Conservation (phyloP, 2,329 filamentous ascomycete species). For the Scedosporium minutisporum region DNA sequence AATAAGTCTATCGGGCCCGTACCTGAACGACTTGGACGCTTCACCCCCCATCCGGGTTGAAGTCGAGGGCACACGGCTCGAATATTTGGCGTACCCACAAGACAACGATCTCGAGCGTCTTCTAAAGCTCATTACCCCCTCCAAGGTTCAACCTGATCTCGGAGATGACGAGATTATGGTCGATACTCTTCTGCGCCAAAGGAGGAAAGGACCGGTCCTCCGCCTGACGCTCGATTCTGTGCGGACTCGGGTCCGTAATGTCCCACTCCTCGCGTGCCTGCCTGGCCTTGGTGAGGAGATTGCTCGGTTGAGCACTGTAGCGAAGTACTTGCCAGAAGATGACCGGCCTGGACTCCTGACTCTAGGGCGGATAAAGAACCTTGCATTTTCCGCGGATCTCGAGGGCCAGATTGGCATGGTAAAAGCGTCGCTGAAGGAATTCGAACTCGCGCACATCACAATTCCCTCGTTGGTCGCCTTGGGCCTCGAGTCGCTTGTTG, state of each 20-base stretch:
- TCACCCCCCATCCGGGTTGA: constrained; percentile 54
- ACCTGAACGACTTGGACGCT: constrained; percentile 39
- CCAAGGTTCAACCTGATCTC: constrained; percentile 77
- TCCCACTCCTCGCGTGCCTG: constrained; percentile 58
- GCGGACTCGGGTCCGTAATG: constrained; percentile 50
- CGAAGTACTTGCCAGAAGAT: constrained; percentile 93
- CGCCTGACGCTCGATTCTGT: constrained; percentile 58
- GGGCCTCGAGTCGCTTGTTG: constrained; percentile 53
- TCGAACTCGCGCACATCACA: constrained; percentile 73
- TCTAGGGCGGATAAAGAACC: constrained; percentile 54
- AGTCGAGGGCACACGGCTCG: constrained; percentile 56
- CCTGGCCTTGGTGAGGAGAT: constrained; percentile 69
- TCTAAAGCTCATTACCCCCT: constrained; percentile 79
- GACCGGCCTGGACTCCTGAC: constrained; percentile 83
- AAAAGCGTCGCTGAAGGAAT: constrained; percentile 45
- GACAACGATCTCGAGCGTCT: constrained; percentile 74
- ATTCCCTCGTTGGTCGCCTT: constrained; percentile 74
- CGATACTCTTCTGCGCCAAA: constrained; percentile 78
- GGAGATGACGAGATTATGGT: constrained; percentile 90
- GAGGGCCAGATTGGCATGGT: constrained; percentile 60
- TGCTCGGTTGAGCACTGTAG: constrained; percentile 71
- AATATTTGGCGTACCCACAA: constrained; percentile 64
- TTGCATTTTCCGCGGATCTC: constrained; percentile 53
- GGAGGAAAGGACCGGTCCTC: constrained; percentile 76
- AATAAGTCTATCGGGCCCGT: constrained; percentile 65